phyloP scores from a whole-genome alignment of 106 monocot species.

The Cymbidium sinense region DNA sequence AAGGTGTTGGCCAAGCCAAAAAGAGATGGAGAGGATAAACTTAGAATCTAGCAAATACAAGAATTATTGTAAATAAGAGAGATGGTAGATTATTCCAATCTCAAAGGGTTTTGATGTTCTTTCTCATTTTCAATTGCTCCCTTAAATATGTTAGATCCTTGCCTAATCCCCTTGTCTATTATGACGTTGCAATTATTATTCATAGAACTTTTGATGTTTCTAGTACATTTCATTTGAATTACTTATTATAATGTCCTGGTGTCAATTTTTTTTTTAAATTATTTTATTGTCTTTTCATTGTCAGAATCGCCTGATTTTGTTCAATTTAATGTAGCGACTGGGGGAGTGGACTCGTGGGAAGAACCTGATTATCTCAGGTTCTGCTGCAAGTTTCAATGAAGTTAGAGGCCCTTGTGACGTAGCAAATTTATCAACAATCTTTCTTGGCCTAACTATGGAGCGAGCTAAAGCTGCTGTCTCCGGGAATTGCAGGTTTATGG shows the following conservation, averaged over 20 bases:
- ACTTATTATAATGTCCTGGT: background rate
- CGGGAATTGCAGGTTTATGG: slow-evolving; percentile 57
- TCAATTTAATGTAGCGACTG: slow-evolving; percentile 36
- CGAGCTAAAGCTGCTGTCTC: slow-evolving; percentile 77
- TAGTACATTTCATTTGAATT: background rate
- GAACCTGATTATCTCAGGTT: slow-evolving; percentile 84
- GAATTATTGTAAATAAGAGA: no score
- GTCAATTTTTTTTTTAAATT: background rate
- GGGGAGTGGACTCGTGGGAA: slow-evolving; percentile 79
- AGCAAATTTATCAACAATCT: slow-evolving; percentile 44
- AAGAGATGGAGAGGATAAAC: no score
- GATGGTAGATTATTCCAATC: no score
- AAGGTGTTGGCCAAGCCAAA: no score
- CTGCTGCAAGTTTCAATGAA: slow-evolving; percentile 53
- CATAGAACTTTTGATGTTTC: background rate
- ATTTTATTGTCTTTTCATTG: background rate
- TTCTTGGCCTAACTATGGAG: slow-evolving; percentile 72
- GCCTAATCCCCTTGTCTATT: no score
- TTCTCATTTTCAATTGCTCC: no score
- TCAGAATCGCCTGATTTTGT: background rate
- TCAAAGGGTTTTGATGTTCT: no score
- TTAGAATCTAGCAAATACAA: no score
- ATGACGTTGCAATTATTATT: background rate
- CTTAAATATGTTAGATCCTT: no score
- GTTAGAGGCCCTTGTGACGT: slow-evolving; percentile 90